Evolutionary conservation across 176 grass and related monocot genomes (phyloP).

Genomic region (Carex scoparia): DNA sequence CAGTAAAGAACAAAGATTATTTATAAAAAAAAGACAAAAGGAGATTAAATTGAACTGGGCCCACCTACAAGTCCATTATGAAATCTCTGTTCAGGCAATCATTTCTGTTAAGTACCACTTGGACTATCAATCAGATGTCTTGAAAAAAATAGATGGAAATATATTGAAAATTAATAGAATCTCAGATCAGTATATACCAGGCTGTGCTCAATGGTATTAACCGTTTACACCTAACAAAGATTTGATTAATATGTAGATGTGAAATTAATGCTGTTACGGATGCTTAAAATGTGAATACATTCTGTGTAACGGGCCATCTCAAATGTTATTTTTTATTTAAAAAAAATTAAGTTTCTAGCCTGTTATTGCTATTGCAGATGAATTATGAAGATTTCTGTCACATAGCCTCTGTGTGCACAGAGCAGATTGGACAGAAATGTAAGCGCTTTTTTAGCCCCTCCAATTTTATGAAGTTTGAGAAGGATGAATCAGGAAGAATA

Average conservation of each 20-base stretch:
- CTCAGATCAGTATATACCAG: neutral
- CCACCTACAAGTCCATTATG: neutral
- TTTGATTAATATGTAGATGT: neutral
- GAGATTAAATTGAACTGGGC: neutral
- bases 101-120: neutral
- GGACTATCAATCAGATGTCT: neutral
- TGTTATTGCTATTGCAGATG: constrained; percentile 46
- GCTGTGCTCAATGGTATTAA: neutral
- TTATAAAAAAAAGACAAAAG: neutral
- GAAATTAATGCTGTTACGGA: neutral
- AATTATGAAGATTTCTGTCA: constrained; percentile 99
- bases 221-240: neutral
- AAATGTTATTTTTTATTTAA: neutral
- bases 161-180: neutral
- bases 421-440: constrained; percentile 98
- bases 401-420: constrained; percentile 88
- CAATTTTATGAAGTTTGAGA: constrained; percentile 99
- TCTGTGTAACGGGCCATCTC: neutral
- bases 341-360: neutral
- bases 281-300: neutral
- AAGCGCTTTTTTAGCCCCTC: constrained; percentile 94
- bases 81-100: neutral
- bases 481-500: constrained; percentile 99
- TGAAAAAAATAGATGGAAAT: neutral
- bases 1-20: neutral